Conservation (phyloP, 2,329 filamentous ascomycete species). For the Nemania sp. region DNA sequence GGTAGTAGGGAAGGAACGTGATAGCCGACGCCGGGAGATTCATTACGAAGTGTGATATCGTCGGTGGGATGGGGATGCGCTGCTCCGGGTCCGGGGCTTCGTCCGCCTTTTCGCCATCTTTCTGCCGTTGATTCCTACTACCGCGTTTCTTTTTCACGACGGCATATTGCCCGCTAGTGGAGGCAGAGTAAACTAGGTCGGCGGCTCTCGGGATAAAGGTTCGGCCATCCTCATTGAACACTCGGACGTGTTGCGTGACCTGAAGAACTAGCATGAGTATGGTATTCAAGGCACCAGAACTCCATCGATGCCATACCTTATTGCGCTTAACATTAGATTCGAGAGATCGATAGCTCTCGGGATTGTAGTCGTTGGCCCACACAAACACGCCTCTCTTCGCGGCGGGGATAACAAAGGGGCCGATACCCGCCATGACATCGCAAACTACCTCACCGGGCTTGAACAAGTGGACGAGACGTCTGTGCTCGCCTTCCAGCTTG, state of each 20-base stretch:
- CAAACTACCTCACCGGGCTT: slow-evolving; percentile 84
- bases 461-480: slow-evolving; percentile 76
- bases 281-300: background rate
- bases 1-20: slow-evolving; percentile 76
- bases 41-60: slow-evolving; percentile 95
- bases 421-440: slow-evolving; percentile 97
- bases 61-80: slow-evolving; percentile 65
- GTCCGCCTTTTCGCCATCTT: slow-evolving; percentile 32
- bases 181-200: slow-evolving; percentile 60
- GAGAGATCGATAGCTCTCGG: slow-evolving; percentile 79
- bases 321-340: slow-evolving; percentile 73
- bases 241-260: slow-evolving; percentile 70
- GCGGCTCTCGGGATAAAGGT: slow-evolving; percentile 77
- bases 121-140: slow-evolving; percentile 44
- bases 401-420: slow-evolving; percentile 90
- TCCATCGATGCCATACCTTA: slow-evolving; percentile 61
- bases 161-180: slow-evolving; percentile 56
- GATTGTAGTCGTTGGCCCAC: slow-evolving; percentile 97
- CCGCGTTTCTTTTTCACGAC: slow-evolving; percentile 57
- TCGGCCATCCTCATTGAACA: slow-evolving; percentile 82
- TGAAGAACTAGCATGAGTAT: slow-evolving; percentile 37
- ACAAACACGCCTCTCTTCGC: slow-evolving; percentile 90
- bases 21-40: slow-evolving; percentile 92
- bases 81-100: slow-evolving; percentile 39
- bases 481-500: slow-evolving; percentile 86